Base-by-base conservation (phyloP, 441 rosid species). In the Pelargonium fulgidum region DNA sequence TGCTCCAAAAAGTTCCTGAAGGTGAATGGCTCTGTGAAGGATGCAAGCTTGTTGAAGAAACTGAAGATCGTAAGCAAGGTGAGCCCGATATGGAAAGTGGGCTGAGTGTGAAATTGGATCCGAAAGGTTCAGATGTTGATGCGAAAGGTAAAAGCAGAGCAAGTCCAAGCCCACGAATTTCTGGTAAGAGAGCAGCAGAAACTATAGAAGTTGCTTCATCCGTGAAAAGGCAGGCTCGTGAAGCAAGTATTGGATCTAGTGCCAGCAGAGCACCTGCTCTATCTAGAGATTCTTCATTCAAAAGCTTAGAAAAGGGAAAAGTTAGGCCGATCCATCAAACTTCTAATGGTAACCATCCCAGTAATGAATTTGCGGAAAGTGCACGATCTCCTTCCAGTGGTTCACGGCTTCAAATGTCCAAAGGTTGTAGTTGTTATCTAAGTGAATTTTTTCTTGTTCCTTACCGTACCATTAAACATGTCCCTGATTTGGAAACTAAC, bases 11-110 rank as follows among this genome's bases (percentile, higher is more conserved):
- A 75, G 85, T 91, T 70, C 99, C 99, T 62, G 91, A 84, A 78
- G 92, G 89, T 76, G 87, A 91, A 64, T 96, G 99, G 99, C 87
- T 92, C 19, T 96, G 99, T 74, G 99, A 96, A 83, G 98, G 88
- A 81, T 96, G 99, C 84, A 84, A 89, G 79, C 71, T 86, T 68
- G 75, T 84, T 6, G 94, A 87, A 77, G 91, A 86, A 79, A 79
- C 75, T 78, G 92, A 84, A 76, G 84, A 74, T 58, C 90, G 77
- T 72, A 87, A 84, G 79, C 92, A 77, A 83, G 94, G 97, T 90
- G 79, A 82, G 73, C 73, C 74, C 70, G 80, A 72, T 71, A 33
- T 71, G 17, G 64, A 69, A 69, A 44, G 44, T 19, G 26, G 9
- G 50, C 52, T 24, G 71, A 65, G 64, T 73, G 62, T 33, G 66